phyloP scores from a whole-genome alignment of 2,329 filamentous ascomycete genomes.

The Aspergillus caelatus region DNA sequence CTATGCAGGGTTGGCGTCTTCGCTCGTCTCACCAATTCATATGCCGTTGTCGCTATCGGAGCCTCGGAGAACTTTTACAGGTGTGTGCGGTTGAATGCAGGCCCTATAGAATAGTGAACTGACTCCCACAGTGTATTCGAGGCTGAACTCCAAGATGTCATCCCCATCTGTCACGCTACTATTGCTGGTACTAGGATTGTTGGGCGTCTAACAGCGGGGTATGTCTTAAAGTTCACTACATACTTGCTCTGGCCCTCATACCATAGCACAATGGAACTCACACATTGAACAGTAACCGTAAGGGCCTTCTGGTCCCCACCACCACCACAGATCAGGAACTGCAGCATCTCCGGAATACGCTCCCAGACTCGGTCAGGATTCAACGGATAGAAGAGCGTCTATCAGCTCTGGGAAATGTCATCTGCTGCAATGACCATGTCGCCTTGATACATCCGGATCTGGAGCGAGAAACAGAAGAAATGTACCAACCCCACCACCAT shows the following conservation, averaged over 20 bases:
- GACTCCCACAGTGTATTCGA: constrained; percentile 75
- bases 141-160: constrained; percentile 93
- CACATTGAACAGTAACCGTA: constrained; percentile 71
- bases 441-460: constrained; percentile 94
- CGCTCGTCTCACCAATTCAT: constrained; percentile 93
- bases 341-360: constrained; percentile 91
- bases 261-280: not conserved
- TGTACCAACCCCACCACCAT: constrained; percentile 46
- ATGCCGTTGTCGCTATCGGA: constrained; percentile 90
- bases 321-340: constrained; percentile 97
- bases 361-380: constrained; percentile 90
- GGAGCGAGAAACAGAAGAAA: constrained; percentile 97
- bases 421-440: constrained; percentile 95
- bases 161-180: constrained; percentile 94
- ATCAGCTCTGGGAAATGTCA: constrained; percentile 94
- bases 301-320: constrained; percentile 93
- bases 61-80: constrained; percentile 99
- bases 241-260: not conserved
- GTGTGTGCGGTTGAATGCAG: constrained; percentile 43
- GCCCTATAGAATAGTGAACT: not conserved
- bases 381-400: constrained; percentile 97
- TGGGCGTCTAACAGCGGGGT: constrained; percentile 91
- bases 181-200: constrained; percentile 97
- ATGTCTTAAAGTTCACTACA: constrained; percentile 35
- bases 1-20: constrained; percentile 85